These are phyloP conservation scores for Beta corolliflora DNA, from an alignment of 179 eudicot genomes.

Conservation along the genomic window DNA sequence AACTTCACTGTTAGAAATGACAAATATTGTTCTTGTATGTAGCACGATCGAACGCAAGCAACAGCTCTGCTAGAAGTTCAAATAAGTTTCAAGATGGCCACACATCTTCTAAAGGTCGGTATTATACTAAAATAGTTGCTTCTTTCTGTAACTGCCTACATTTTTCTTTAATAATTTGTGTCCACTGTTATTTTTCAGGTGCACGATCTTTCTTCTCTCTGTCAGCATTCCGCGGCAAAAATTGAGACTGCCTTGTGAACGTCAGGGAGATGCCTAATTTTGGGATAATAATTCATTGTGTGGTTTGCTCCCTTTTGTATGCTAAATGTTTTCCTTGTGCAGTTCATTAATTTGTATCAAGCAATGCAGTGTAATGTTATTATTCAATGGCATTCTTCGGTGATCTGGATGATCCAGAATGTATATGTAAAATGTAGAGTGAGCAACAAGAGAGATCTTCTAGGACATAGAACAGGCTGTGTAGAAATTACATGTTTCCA, in stretches of 20 bases:
- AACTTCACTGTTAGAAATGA: neutral
- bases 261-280: conserved; percentile 25
- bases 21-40: conserved; percentile 15
- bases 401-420: conserved; percentile 17
- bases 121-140: neutral
- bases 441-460: conserved; percentile 18
- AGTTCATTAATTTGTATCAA: conserved; percentile 32
- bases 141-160: neutral
- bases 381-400: conserved; percentile 30
- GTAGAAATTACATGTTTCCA: conserved; percentile 25
- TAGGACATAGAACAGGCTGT: conserved; percentile 29
- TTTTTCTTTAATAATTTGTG: neutral
- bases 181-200: conserved; percentile 60
- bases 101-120: conserved; percentile 61
- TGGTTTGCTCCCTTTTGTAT: conserved; percentile 26
- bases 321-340: conserved; percentile 28
- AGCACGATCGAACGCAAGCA: conserved; percentile 69
- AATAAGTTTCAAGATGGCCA: conserved; percentile 58
- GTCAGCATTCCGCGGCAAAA: conserved; percentile 90
- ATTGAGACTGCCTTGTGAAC: conserved; percentile 41
- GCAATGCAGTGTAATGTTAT: conserved; percentile 21
- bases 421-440: conserved; percentile 31
- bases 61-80: conserved; percentile 50
- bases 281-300: conserved; percentile 20
- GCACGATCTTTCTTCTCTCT: conserved; percentile 98